Conservation (phyloP, 2,329 filamentous ascomycete genomes). For the Annulohypoxylon truncatum region DNA sequence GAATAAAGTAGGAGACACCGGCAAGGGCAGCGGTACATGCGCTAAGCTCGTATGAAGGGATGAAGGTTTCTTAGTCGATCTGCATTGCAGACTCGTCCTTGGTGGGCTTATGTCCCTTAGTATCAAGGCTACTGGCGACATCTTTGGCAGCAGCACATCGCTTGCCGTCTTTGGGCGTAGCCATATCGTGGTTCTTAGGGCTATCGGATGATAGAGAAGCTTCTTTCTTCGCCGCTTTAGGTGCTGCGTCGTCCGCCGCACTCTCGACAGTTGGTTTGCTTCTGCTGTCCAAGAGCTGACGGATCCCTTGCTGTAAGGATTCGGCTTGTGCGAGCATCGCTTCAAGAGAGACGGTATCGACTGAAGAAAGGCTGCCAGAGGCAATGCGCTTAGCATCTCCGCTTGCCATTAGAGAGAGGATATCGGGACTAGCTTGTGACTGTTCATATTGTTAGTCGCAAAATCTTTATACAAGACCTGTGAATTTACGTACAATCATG, state of each 20-base stretch:
- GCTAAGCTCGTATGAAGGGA: neutral
- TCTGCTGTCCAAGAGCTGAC: slow-evolving; percentile 50
- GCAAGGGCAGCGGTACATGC: neutral
- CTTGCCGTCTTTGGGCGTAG: slow-evolving; percentile 38
- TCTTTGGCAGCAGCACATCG: slow-evolving; percentile 25
- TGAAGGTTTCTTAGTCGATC: slow-evolving; percentile 39
- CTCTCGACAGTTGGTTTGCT: slow-evolving; percentile 17
- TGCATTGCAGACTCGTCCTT: slow-evolving; percentile 43
- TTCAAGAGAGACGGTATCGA: slow-evolving; percentile 60
- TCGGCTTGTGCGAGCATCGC: slow-evolving; percentile 62
- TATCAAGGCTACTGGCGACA: slow-evolving; percentile 15
- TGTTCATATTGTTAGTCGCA: slow-evolving; percentile 42
- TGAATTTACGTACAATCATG: slow-evolving; percentile 67
- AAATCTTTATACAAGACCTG: neutral
- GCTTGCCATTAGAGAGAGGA: slow-evolving; percentile 63
- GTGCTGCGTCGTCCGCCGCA: slow-evolving; percentile 6
- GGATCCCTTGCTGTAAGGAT: slow-evolving; percentile 57
- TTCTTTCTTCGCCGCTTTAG: slow-evolving; percentile 7
- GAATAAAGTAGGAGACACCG: neutral
- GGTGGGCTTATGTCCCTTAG: slow-evolving; percentile 11
- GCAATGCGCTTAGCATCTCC: slow-evolving; percentile 59
- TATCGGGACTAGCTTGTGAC: slow-evolving; percentile 58
- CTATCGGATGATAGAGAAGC: slow-evolving; percentile 34
- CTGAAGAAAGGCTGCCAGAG: slow-evolving; percentile 53
- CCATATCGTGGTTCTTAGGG: slow-evolving; percentile 34